A percentile compares a stretch with the other conserved stretches of the same genome.
These are phyloP conservation scores for Linum tenue DNA, from an alignment of 345 rosid genomes.

Conservation along the genomic window DNA sequence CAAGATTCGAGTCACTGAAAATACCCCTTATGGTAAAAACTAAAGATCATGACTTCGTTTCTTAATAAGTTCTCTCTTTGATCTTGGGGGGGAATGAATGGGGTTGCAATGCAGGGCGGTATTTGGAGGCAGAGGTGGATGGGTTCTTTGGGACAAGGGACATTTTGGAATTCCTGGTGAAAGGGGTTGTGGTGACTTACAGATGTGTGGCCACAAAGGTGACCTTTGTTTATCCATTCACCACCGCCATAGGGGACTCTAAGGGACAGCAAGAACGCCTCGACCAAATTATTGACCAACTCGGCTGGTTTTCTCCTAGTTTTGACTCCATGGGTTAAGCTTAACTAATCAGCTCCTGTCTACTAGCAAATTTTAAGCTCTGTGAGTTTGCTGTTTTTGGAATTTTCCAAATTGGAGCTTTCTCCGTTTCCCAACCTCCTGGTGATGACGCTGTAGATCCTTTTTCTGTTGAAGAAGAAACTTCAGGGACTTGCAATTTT, in stretches of 20 bases:
- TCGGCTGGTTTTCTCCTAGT: constrained; percentile 79
- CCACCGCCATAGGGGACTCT: constrained; percentile 84
- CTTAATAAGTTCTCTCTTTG: neutral
- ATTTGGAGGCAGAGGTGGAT: constrained; percentile 64
- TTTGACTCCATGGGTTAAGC: constrained; percentile 68
- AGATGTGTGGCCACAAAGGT: constrained; percentile 75
- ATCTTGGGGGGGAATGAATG: neutral
- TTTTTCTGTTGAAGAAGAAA: too few species aligned
- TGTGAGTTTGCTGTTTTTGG: too few species aligned
- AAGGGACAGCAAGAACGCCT: constrained; percentile 74
- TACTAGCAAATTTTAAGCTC: too few species aligned
- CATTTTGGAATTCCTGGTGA: constrained; percentile 71
- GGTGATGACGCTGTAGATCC: too few species aligned
- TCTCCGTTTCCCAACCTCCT: too few species aligned
- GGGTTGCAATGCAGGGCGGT: constrained; percentile 39
- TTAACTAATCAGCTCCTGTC: neutral
- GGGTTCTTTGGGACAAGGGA: constrained; percentile 62
- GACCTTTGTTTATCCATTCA: constrained; percentile 82
- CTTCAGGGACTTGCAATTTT: too few species aligned
- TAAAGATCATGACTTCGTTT: neutral
- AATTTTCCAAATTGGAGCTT: too few species aligned
- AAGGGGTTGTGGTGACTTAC: constrained; percentile 62
- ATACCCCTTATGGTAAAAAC: constrained; percentile 57
- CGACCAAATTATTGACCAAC: constrained; percentile 50
- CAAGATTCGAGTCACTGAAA: constrained; percentile 42